Conservation (phyloP, 306 rosid genomes). For the Morella rubra region DNA sequence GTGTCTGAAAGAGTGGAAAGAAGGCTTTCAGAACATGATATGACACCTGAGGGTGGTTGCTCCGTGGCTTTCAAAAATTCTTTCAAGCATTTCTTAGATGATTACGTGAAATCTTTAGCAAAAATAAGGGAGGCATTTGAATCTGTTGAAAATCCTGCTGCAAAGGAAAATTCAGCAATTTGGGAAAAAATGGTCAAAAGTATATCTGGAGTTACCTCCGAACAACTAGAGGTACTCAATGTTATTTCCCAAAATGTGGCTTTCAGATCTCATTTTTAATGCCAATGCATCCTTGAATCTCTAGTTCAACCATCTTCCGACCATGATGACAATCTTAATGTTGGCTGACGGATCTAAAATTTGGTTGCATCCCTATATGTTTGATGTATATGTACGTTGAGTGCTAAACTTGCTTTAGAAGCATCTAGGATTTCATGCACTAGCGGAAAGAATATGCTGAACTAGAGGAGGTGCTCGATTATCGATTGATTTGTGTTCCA, state of each 20-base stretch:
- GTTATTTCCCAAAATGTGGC: conserved; percentile 11
- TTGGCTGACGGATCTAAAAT: background rate
- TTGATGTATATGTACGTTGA: no score
- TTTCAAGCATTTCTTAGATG: conserved; percentile 53
- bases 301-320: background rate
- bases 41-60: conserved; percentile 55
- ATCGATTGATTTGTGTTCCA: background rate
- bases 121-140: conserved; percentile 31
- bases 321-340: background rate
- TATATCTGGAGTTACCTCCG: conserved; percentile 61
- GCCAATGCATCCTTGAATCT: background rate
- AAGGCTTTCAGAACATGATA: conserved; percentile 56
- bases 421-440: background rate
- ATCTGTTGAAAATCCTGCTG: conserved; percentile 22
- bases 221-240: conserved; percentile 73
- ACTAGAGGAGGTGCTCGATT: background rate
- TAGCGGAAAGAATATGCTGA: background rate
- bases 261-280: background rate
- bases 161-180: conserved; percentile 31
- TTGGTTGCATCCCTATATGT: background rate
- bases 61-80: conserved; percentile 54
- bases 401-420: background rate
- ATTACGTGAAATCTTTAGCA: conserved; percentile 34
- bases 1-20: conserved; percentile 47
- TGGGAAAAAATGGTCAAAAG: conserved; percentile 50